Conservation (phyloP, 352 stramenopile genomes). For the Phytophthora kernoviae region DNA sequence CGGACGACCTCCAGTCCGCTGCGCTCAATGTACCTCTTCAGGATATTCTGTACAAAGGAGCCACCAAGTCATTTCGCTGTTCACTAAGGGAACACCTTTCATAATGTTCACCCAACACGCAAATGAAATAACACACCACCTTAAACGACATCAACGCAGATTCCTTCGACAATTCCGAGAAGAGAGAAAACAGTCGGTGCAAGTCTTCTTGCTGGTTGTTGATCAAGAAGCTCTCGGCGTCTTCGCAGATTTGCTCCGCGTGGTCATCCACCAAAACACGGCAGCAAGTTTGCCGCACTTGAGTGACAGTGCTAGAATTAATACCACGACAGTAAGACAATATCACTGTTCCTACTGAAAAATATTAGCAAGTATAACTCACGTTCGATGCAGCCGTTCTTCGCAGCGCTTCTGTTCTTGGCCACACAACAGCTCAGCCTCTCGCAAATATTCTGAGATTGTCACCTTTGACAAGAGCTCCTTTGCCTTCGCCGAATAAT, state of each 20-base stretch:
- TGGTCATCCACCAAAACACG: conserved; percentile 81
- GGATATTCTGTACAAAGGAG: conserved; percentile 68
- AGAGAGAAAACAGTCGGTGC: conserved; percentile 78
- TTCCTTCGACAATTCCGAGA: conserved; percentile 82
- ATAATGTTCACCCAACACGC: background rate
- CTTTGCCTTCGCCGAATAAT: conserved; percentile 71
- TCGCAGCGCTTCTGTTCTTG: conserved; percentile 86
- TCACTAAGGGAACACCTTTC: conserved; percentile 11
- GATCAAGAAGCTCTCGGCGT: conserved; percentile 75
- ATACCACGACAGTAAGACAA: background rate
- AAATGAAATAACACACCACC: conserved; percentile 32
- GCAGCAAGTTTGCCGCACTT: conserved; percentile 82
- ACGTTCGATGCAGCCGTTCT: conserved; percentile 77
- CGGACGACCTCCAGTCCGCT: conserved; percentile 78
- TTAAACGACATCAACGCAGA: conserved; percentile 84
- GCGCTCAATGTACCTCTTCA: conserved; percentile 87
- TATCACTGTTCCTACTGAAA: background rate
- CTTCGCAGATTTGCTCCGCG: conserved; percentile 81
- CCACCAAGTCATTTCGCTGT: background rate
- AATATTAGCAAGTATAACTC: conserved; percentile 18
- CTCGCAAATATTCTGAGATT: conserved; percentile 76
- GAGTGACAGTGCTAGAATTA: conserved; percentile 63
- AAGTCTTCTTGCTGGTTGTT: conserved; percentile 84
- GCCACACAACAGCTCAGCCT: conserved; percentile 72
- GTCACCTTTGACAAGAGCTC: conserved; percentile 65